Conservation (phyloP, 257 asterid species). For the Petunia secreta region DNA sequence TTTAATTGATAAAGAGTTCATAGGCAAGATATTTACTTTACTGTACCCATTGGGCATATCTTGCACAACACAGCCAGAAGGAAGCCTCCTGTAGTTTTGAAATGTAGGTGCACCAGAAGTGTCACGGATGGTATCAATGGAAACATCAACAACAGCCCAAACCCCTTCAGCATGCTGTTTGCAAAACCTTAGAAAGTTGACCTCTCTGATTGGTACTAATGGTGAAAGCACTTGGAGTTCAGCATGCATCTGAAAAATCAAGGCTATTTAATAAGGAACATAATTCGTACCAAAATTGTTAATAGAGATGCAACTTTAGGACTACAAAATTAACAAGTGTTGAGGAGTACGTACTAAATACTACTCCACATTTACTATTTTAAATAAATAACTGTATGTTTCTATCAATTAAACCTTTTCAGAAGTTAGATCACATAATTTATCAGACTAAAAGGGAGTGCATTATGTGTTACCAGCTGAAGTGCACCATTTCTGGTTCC, state of each 20-base stretch:
- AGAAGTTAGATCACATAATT: too few relatives aligned
- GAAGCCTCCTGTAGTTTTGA: slow-evolving; percentile 71
- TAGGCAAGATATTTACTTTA: slow-evolving; percentile 52
- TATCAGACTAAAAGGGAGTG: too few relatives aligned
- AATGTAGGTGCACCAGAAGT: slow-evolving; percentile 45
- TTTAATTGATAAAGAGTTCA: too few relatives aligned
- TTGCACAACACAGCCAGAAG: slow-evolving; percentile 93
- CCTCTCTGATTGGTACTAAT: slow-evolving; percentile 82
- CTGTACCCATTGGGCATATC: slow-evolving; percentile 98
- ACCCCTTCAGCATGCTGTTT: slow-evolving; percentile 95
- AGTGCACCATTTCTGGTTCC: slow-evolving; percentile 68
- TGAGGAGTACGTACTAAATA: too few relatives aligned
- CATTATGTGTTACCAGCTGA: slow-evolving; percentile 61
- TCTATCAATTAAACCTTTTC: too few relatives aligned
- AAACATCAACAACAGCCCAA: slow-evolving; percentile 95
- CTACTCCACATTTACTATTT: too few relatives aligned
- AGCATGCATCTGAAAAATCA: slow-evolving; percentile 70
- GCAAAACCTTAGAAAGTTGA: slow-evolving; percentile 90
- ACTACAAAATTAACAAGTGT: neutral
- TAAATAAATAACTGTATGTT: too few relatives aligned
- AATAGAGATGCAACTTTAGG: neutral
- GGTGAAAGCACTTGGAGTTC: slow-evolving; percentile 94
- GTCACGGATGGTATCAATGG: slow-evolving; percentile 66
- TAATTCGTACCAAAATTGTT: too few relatives aligned
- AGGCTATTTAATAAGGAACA: neutral